Evolutionary conservation across 2,329 filamentous ascomycete species (phyloP), one percentile per base, ranked within the genome.

Genomic region (Trichoderma gracile): DNA sequence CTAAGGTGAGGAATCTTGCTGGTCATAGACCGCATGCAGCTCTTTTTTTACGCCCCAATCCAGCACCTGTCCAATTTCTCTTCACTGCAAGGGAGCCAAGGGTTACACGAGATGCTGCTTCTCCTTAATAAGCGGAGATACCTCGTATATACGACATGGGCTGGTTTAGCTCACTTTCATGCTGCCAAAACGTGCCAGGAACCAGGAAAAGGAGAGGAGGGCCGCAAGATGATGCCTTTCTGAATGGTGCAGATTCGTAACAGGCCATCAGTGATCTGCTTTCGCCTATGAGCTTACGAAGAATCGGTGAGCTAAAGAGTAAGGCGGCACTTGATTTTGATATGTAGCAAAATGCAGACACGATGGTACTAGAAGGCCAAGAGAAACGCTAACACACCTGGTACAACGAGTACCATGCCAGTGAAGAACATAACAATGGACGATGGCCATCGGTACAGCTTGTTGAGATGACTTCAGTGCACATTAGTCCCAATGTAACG

Each of bases 121-220:
- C 47, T 45, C 58, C 58, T 61, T 53, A 53, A 21, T 45, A 25
- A 30, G 47, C 47, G 47, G 55, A 40, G 17, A 59, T 59, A n/a
- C 3, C 17, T 40, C 30, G 33, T 50, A 42, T 40, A 50, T 46
- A 58, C 25, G 49, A 52, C 33, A 19, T 46, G 46, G 33, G 21
- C 8, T 9, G 55, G 21, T 21, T 21, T 58, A 47, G 55, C 42
- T 59, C 27, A 33, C 27, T 5, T 49, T 59, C 27, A 25, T 42
- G 19, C 21, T 19, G 10, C n/a, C 17, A 10, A 21, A 43, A 27
- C 19, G 21, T 17, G 42, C 2, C 17, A 25, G 14, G 17, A 45
- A 1, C n/a, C 15, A 23, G 33, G 25, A 50, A 19, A 27, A 42
- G 33, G 21, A 50, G 46, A 50, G 12, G 1, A 5, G 7, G 7